Conservation (phyloP, 2,329 filamentous ascomycete genomes). For the Onygenales sp. region DNA sequence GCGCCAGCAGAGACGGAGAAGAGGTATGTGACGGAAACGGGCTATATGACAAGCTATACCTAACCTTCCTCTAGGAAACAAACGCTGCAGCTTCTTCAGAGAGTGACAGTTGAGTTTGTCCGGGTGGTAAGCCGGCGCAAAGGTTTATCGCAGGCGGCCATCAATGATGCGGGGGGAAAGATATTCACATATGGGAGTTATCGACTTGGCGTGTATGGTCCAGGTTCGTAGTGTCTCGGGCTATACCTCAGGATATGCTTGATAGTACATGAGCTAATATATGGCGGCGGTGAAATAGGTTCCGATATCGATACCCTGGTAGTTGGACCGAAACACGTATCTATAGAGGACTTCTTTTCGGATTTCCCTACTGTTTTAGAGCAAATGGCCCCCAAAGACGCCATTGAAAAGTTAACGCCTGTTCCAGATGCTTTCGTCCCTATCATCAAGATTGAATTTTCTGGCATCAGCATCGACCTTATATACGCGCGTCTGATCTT, state of each 20-base stretch:
- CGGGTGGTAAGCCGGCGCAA: conserved; percentile 67
- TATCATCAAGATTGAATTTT: conserved; percentile 93
- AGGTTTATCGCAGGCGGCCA: conserved; percentile 62
- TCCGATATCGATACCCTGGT: conserved; percentile 98
- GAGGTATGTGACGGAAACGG: conserved; percentile 45
- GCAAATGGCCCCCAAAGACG: conserved; percentile 64
- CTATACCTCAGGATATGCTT: background rate
- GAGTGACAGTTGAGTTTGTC: conserved; percentile 78
- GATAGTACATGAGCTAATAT: background rate
- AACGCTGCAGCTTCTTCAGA: conserved; percentile 68
- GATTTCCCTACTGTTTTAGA: conserved; percentile 73
- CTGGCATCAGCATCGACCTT: conserved; percentile 86
- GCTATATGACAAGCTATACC: background rate
- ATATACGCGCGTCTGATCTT: conserved; percentile 73
- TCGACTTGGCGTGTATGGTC: conserved; percentile 84
- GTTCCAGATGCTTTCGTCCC: conserved; percentile 90
- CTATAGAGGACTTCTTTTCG: conserved; percentile 83
- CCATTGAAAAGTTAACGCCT: conserved; percentile 73
- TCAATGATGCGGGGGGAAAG: conserved; percentile 79
- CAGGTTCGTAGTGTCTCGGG: conserved; percentile 38
- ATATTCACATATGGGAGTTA: conserved; percentile 96
- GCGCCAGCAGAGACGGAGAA: conserved; percentile 70
- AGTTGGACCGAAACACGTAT: conserved; percentile 81
- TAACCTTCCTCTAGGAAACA: conserved; percentile 44
- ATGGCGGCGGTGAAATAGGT: conserved; percentile 37